These are phyloP conservation scores for Sporothrix globosa DNA, from an alignment of 2,329 filamentous ascomycete species.

Conservation along the genomic window DNA sequence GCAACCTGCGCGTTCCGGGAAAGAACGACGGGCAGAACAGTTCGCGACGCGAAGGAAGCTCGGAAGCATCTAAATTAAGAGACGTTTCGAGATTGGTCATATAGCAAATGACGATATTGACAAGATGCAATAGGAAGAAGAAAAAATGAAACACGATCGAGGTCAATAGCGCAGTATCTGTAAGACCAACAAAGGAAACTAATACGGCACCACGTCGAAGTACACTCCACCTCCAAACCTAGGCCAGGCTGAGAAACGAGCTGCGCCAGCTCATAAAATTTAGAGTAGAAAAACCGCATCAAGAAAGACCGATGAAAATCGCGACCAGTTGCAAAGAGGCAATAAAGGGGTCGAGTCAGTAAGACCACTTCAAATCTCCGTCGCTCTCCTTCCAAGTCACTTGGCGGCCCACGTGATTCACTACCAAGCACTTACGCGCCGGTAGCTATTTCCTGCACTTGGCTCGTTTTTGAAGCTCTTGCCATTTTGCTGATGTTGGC, in stretches of 20 bases:
- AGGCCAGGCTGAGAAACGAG: slow-evolving; percentile 6
- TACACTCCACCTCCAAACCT: background rate
- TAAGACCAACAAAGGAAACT: slow-evolving; percentile 11
- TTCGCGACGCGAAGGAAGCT: background rate
- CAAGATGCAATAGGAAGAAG: background rate
- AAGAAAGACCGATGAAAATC: background rate
- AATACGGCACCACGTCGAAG: background rate
- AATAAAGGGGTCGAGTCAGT: too few relatives aligned
- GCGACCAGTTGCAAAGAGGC: background rate
- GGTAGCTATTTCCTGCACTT: background rate
- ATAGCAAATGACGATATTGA: background rate
- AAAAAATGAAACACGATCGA: background rate
- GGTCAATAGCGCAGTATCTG: background rate
- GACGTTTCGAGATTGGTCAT: background rate
- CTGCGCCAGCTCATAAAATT: slow-evolving; percentile 25
- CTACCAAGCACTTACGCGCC: background rate
- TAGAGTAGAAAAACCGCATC: too few relatives aligned
- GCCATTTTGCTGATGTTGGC: background rate
- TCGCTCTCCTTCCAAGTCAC: slow-evolving; percentile 18
- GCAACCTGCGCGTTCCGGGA: background rate
- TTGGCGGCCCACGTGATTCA: slow-evolving; percentile 15
- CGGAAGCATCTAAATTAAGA: background rate
- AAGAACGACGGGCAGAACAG: slow-evolving; percentile 7
- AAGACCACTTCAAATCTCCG: background rate
- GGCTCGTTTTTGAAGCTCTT: background rate